phyloP scores from a whole-genome alignment of 768 basidiomycete species.

The Thelephora ganbajun region DNA sequence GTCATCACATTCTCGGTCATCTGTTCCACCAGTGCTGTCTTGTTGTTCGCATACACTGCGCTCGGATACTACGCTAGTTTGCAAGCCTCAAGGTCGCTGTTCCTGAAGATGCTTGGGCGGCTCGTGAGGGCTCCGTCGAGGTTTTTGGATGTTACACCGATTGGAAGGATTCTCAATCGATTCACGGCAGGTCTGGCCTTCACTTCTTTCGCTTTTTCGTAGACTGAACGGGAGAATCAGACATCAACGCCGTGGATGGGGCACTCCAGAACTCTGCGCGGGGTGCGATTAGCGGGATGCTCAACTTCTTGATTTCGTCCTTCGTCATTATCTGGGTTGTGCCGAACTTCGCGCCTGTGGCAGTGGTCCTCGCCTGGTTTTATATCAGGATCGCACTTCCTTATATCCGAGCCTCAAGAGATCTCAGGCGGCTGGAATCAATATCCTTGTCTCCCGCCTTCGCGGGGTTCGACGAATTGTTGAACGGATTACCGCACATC shows the following conservation, averaged over 20 bases:
- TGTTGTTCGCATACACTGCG: slow-evolving; percentile 38
- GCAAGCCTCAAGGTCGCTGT: slow-evolving; percentile 49
- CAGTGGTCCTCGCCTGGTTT: slow-evolving; percentile 52
- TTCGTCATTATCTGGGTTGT: slow-evolving; percentile 47
- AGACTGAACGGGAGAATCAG: slow-evolving; percentile 18
- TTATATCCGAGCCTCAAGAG: slow-evolving; percentile 49
- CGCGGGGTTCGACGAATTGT: slow-evolving; percentile 57
- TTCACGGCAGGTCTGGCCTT: slow-evolving; percentile 29
- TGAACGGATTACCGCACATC: slow-evolving; percentile 52
- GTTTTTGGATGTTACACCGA: slow-evolving; percentile 63
- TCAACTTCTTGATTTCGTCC: slow-evolving; percentile 53
- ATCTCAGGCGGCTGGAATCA: slow-evolving; percentile 53
- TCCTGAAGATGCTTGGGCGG: slow-evolving; percentile 35
- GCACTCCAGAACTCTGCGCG: slow-evolving; percentile 43
- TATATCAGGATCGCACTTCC: slow-evolving; percentile 50
- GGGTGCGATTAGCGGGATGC: slow-evolving; percentile 36
- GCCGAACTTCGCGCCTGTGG: slow-evolving; percentile 52
- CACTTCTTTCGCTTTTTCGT: background rate
- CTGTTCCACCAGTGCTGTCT: slow-evolving; percentile 40
- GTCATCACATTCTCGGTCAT: slow-evolving; percentile 49
- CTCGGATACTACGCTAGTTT: slow-evolving; percentile 59
- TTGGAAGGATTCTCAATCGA: slow-evolving; percentile 68
- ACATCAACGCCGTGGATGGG: slow-evolving; percentile 64
- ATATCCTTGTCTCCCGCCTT: slow-evolving; percentile 60
- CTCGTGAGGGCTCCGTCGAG: slow-evolving; percentile 50